Evolutionary conservation across 164 flowering plant species (phyloP), one percentile per base, ranked within the genome.

Genomic region (Tetracentron sinense): DNA sequence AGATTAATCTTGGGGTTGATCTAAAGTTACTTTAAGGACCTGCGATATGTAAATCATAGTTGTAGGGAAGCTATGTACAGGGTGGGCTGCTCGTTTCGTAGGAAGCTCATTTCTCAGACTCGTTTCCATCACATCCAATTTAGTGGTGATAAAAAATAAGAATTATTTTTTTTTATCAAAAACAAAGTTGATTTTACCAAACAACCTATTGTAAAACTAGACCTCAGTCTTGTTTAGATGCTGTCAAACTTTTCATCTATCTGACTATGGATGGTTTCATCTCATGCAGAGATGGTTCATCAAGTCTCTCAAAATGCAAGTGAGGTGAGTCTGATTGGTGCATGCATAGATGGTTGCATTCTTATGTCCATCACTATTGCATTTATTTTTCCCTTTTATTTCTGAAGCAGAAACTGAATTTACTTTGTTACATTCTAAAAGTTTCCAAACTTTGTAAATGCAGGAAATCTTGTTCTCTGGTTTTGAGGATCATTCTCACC

Each of bases 401-500:
- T 6, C 22, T 3, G 27, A 33, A 25, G 19, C 25, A 29, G 0
- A 54, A n/a, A 11, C n/a, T 42, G 1, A 57, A 17, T 42, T n/a
- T n/a, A 7, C 11, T 30, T 21, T 30, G 19, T 44, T 19, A 15
- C 22, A 27, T 17, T 15, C 28, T 66, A 26, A 50, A 22, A 1
- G 23, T 26, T 38, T 42, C 5, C 48, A 3, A 61, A 30, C 23
- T 58, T 64, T 25, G 10, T 26, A 7, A 12, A 53, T 80, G 81
- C 86, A 89, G 93, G 82, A 83, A 61, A 38, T 84, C 8, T 60
- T 77, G 51, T 75, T 85, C 77, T 73, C 90, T 53, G 81, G 77
- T 54, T 77, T 83, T 46, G 76, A 77, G 31, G 80, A 81, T 56
- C 78, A 58, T 38, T 65, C 75, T 10, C 76, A 72, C 54, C 77